phyloP scores from a whole-genome alignment of 2,329 filamentous ascomycete species.

The Xylariales sp. region DNA sequence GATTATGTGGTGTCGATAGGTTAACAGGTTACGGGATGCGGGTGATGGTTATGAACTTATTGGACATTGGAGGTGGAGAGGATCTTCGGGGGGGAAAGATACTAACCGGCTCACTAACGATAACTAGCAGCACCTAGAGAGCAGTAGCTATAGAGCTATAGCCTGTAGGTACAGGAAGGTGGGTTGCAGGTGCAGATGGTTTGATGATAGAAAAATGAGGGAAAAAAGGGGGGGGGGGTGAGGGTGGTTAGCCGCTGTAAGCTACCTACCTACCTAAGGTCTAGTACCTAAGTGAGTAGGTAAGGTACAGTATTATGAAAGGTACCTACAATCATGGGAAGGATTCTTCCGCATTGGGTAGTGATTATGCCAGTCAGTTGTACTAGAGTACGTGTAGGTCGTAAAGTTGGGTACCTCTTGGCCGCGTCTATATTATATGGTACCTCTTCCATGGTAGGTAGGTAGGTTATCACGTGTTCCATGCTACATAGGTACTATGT shows the following conservation, averaged over 20 bases:
- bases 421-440: no score
- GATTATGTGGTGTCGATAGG: constrained; percentile 33
- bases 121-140: neutral
- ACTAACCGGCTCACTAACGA: neutral
- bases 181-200: constrained; percentile 34
- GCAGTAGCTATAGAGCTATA: neutral
- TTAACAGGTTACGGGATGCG: constrained; percentile 29
- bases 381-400: neutral
- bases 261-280: neutral
- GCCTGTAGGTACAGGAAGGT: constrained; percentile 18
- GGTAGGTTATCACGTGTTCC: neutral
- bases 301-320: no score
- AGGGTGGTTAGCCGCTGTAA: constrained; percentile 36
- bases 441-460: no score
- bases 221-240: constrained; percentile 45
- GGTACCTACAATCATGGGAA: constrained; percentile 23
- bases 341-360: constrained; percentile 33
- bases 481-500: no score
- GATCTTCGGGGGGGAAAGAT: constrained; percentile 28
- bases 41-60: constrained; percentile 36
- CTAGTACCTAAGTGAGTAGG: neutral
- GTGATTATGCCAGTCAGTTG: constrained; percentile 13
- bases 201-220: constrained; percentile 33
- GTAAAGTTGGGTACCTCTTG: neutral
- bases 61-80: constrained; percentile 37